Percentiles rank a stretch among this genome's conserved stretches.
phyloP scores from a whole-genome alignment of 768 basidiomycete genomes.

The Termitomyces sp. region DNA sequence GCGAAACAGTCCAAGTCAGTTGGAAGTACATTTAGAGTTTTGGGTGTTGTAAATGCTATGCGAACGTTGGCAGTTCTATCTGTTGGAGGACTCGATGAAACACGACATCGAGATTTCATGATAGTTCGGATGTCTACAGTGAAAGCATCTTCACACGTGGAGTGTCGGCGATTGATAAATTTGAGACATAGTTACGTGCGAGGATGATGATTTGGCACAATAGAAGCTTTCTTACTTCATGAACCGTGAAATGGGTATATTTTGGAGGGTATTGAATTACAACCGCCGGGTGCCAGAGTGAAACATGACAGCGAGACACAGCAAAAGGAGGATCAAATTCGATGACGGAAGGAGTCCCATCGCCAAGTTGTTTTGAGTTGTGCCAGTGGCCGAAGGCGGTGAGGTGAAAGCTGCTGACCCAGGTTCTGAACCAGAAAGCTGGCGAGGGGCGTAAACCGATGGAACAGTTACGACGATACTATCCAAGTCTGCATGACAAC shows the following conservation, averaged over 20 bases:
- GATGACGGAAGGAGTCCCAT: not conserved
- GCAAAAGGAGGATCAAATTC: slow-evolving; percentile 3
- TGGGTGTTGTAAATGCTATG: not conserved
- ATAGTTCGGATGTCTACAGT: not conserved
- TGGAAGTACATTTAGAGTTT: not conserved
- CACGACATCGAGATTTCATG: not conserved
- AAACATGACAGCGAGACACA: slow-evolving; percentile 4
- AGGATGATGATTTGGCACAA: not conserved
- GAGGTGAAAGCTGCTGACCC: slow-evolving; percentile 2
- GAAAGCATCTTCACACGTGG: not conserved
- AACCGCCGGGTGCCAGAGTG: not conserved
- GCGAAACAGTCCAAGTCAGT: not conserved
- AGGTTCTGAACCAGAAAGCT: slow-evolving; percentile 12
- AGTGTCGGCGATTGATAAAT: not conserved
- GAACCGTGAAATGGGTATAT: not conserved
- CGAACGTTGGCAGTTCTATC: not conserved
- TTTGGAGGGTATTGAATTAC: not conserved
- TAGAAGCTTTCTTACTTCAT: not conserved
- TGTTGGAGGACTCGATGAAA: not conserved
- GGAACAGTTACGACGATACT: slow-evolving; percentile 39
- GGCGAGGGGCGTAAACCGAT: slow-evolving; percentile 32
- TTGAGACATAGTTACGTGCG: not conserved
- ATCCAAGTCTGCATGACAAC: slow-evolving; percentile 29
- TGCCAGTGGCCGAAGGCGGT: not conserved
- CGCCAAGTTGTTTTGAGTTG: not conserved